A percentile compares a stretch with the other conserved stretches of the same genome.
Evolutionary conservation across 495 filamentous ascomycete genomes (phyloP).

Genomic region (Chaetomidium leptoderma): DNA sequence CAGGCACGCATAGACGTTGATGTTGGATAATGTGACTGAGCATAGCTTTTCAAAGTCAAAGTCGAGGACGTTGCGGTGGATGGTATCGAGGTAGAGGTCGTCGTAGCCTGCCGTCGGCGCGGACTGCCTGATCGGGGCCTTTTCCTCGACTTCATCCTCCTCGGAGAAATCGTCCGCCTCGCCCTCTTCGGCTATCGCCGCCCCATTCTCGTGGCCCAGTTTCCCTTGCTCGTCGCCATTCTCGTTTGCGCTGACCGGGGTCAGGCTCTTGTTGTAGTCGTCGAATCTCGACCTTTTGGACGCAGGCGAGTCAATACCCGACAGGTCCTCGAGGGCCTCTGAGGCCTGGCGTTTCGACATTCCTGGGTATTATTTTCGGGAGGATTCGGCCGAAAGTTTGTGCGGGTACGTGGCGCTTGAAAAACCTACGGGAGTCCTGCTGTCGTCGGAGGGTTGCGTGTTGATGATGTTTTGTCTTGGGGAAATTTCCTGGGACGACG

Average conservation of each 20-base stretch:
- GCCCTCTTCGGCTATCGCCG: constrained; percentile 3
- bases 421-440: not conserved
- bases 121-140: constrained; percentile 56
- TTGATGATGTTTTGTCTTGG: not conserved
- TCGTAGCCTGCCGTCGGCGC: constrained; percentile 84
- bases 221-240: constrained; percentile 15
- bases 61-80: constrained; percentile 82
- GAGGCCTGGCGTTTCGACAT: constrained; percentile 67
- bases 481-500: constrained; percentile 8
- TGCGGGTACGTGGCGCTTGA: not conserved
- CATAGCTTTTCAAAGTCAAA: constrained; percentile 99
- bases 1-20: constrained; percentile 97
- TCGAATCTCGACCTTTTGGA: constrained; percentile 72
- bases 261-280: constrained; percentile 43
- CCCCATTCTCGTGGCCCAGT: not conserved
- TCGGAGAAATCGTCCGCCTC: constrained; percentile 19
- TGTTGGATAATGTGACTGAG: constrained; percentile 90
- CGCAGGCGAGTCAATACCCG: constrained; percentile 58
- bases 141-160: constrained; percentile 47
- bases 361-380: not conserved
- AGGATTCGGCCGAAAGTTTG: not conserved
- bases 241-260: constrained; percentile 31
- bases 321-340: constrained; percentile 65
- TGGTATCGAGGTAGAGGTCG: constrained; percentile 96
- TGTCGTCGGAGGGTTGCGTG: not conserved